Evolutionary conservation across 495 filamentous ascomycete genomes (phyloP), one percentile per base, ranked within the genome.

Genomic region (Hypoxylon cercidicola): DNA sequence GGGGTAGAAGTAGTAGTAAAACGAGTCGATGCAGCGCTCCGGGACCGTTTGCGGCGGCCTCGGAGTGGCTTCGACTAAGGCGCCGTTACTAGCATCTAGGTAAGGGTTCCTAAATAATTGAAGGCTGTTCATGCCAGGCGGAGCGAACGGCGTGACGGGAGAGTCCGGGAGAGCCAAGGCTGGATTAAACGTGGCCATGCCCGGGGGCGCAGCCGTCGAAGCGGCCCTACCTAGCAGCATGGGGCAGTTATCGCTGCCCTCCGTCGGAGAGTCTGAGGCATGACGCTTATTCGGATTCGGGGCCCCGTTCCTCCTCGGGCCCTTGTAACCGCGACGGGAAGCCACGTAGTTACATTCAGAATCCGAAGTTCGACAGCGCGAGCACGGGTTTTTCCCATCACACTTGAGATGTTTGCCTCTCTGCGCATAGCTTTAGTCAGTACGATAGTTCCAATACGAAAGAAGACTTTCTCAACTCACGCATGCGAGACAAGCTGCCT

Each of bases 1-100:
- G 3, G 79, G 79, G 64, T 92, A 86, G 69, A 93, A 93, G 74
- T 86, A 83, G 54, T 79, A 79, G 64, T 83, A 86, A 63, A 85
- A 86, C 30, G 84, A 76, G 48, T 86, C 82, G 55, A 85, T 77
- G 59, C 82, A 85, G 21, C 82, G 74, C 53, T 83, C 79, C 2
- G 75, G 74, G 39, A 82, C 62, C 8, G 69, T 79, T 43, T 71
- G 67, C 25, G 64, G 75, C 19, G 77, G 72, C 61, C 75, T 71
- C 23, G 65, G 44, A 8, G 58, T 73, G 30, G 64, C 40, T 7
- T 68, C 62, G 21, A 72, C 64, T 50, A 76, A 46, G 16, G 74
- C 75, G 9, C 69, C 61, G 54, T 67, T 75, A 35, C 64, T 49
- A 32, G 73, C 71, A 60, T 74, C 69, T 41, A 63, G 70, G 47